Evolutionary conservation across 2,329 filamentous ascomycete genomes (phyloP), one percentile per base, ranked within the genome.

Genomic region (Emergomyces africanus): DNA sequence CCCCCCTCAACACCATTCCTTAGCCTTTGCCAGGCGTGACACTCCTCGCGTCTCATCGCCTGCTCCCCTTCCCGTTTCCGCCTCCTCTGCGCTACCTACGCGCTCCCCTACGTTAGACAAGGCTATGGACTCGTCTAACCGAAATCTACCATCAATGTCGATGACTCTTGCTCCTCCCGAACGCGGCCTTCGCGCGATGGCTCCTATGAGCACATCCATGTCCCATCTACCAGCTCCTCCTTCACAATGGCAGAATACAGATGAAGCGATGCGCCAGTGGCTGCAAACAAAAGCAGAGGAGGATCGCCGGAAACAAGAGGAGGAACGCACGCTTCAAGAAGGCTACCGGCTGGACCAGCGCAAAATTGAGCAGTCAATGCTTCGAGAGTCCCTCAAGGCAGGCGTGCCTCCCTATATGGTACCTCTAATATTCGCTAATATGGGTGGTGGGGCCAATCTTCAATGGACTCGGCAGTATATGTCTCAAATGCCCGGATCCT

Each of bases 341-440:
- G 75, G 77, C 37, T 73, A 88, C 49, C 83, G 84, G 30, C 73
- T 90, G 37, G 87, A 90, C 72, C 87, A 88, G 72, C 79, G 87
- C 53, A 85, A 80, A 66, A 79, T 89, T 59, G 88, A 90, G 71
- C 82, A 86, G 68, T 84, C 84, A 51, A 90, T 91, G 73, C 73
- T 91, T 60, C 78, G 81, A 58, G 84, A 86, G 25, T 87, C 86
- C 2, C 71, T 90, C 57, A 78, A 80, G 58, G 83, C 84, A 42
- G 87, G 87, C 12, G 83, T 91, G 56, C 87, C 88, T 10, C 86
- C 87, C 14, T 80, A 85, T 41, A 83, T 90, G 79, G 80, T 90
- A 30, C 88, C 88, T 6, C 75, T 89, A 61, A 83, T 91, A 28
- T 90, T 91, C 71, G 82, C 85, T 14, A 85, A 85, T 49, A 85